These are phyloP conservation scores for Vicia villosa DNA, from an alignment of 306 rosid species.

Conservation along the genomic window DNA sequence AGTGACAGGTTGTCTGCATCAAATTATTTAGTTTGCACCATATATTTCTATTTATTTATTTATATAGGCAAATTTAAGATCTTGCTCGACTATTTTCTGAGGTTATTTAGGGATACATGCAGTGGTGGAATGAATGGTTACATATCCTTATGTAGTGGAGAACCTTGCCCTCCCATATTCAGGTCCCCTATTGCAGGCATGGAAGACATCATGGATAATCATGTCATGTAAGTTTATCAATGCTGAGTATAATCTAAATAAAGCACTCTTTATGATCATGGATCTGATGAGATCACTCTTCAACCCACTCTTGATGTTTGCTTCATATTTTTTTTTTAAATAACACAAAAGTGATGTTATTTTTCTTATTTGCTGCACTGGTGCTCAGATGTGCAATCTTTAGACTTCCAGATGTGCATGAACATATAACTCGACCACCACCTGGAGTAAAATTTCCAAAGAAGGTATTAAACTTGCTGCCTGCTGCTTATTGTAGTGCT, in stretches of 20 bases:
- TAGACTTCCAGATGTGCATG: slow-evolving; percentile 73
- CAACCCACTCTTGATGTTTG: not conserved
- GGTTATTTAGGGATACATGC: slow-evolving; percentile 76
- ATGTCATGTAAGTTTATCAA: slow-evolving; percentile 76
- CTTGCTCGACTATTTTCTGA: slow-evolving; percentile 56
- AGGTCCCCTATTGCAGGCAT: slow-evolving; percentile 84
- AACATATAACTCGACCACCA: slow-evolving; percentile 76
- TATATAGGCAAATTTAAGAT: slow-evolving; percentile 36
- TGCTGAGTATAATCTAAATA: not conserved
- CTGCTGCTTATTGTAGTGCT: not conserved
- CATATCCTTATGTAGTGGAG: slow-evolving; percentile 85
- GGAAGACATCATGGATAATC: slow-evolving; percentile 95
- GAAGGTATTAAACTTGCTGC: slow-evolving; percentile 59
- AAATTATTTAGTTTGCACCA: slow-evolving; percentile 3
- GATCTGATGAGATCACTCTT: slow-evolving; percentile 6
- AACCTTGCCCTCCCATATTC: slow-evolving; percentile 93
- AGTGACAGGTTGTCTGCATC: slow-evolving; percentile 4
- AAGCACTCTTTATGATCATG: slow-evolving; percentile 10
- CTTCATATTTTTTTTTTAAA: not conserved
- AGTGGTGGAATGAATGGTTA: slow-evolving; percentile 99
- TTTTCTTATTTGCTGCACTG: not conserved
- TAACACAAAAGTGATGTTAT: not conserved
- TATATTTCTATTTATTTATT: slow-evolving; percentile 1
- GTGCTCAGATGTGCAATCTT: slow-evolving; percentile 79
- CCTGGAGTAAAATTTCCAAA: slow-evolving; percentile 70